Percentiles rank a stretch among this genome's conserved stretches.
These are phyloP conservation scores for Picea sitchensis DNA, from an alignment of 75 land plant species.

Conservation along the genomic window DNA sequence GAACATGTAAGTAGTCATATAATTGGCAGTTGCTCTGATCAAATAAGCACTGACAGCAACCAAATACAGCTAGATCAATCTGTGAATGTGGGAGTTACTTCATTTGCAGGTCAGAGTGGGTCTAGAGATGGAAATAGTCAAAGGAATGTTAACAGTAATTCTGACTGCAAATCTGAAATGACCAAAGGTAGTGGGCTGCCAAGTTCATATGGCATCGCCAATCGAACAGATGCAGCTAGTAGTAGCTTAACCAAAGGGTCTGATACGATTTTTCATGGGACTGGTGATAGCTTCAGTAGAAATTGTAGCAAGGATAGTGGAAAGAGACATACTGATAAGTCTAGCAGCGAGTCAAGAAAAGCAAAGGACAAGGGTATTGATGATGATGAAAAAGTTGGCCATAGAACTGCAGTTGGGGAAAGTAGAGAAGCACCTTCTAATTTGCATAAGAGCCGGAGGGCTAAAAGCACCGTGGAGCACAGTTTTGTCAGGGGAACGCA, in stretches of 20 bases:
- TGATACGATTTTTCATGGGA: background rate
- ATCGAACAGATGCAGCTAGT: background rate
- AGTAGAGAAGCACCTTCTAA: slow-evolving; percentile 1
- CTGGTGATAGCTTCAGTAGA: background rate
- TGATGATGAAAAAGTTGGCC: background rate
- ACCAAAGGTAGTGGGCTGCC: background rate
- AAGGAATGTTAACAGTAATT: background rate
- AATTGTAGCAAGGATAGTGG: background rate
- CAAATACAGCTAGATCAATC: background rate
- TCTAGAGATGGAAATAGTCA: background rate
- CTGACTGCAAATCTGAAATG: background rate
- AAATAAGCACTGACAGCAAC: background rate
- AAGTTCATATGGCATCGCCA: background rate
- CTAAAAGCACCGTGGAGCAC: slow-evolving; percentile 3
- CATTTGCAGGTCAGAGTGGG: background rate
- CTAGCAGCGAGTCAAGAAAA: background rate
- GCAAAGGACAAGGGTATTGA: slow-evolving; percentile 4
- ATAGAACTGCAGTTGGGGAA: background rate
- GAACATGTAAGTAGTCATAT: background rate
- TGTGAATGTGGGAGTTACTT: background rate
- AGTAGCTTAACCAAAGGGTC: background rate
- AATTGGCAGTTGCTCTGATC: background rate
- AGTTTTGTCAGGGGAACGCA: slow-evolving; percentile 11
- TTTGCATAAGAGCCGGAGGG: background rate
- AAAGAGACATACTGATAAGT: background rate